These are phyloP conservation scores for Pseudocohnilembus persalinus DNA, from an alignment of 169 alveolate genomes.

Conservation along the genomic window DNA sequence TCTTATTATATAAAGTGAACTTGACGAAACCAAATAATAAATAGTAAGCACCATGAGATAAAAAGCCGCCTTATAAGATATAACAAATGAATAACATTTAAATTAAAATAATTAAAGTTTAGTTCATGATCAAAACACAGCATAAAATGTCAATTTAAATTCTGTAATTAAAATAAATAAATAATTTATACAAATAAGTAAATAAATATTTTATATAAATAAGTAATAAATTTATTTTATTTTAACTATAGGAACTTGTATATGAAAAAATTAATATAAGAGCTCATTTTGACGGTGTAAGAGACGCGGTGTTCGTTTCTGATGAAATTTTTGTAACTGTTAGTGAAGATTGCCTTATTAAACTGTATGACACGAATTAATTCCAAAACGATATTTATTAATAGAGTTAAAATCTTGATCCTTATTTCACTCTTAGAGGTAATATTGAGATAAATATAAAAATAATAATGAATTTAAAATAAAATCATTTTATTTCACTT, in stretches of 20 bases:
- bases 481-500: too few species aligned
- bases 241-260: too few species aligned
- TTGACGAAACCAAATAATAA: too few species aligned
- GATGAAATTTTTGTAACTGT: slow-evolving; percentile 63
- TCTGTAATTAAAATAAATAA: too few species aligned
- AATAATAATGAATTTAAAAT: too few species aligned
- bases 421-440: slow-evolving; percentile 22
- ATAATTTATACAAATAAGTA: too few species aligned
- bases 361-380: slow-evolving; percentile 68
- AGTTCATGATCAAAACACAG: too few species aligned
- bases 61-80: neutral
- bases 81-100: neutral
- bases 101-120: neutral
- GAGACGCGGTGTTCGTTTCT: slow-evolving; percentile 52
- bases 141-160: too few species aligned
- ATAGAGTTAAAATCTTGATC: slow-evolving; percentile 38
- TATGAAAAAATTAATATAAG: slow-evolving; percentile 6
- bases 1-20: too few species aligned
- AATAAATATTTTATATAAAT: too few species aligned
- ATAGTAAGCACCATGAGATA: too few species aligned
- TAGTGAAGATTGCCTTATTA: slow-evolving; percentile 77
- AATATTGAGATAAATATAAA: neutral
- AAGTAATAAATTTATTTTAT: too few species aligned
- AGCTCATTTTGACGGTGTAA: slow-evolving; percentile 75
- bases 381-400: slow-evolving; percentile 8